Conservation (phyloP, 805 yeast species). For the Barnettozyma pratensis region DNA sequence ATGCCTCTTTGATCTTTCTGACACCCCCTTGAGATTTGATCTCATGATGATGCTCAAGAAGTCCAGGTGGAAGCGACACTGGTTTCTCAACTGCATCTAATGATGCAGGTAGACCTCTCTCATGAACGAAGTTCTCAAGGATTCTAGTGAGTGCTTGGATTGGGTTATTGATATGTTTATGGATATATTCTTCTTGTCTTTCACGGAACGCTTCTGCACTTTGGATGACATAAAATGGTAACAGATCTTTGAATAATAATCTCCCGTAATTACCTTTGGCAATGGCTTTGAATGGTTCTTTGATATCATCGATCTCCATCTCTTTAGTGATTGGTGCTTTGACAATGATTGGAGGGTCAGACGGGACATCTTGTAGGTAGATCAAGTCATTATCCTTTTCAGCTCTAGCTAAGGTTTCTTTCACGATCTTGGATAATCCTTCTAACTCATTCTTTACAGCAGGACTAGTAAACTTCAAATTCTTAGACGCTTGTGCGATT, state of each 20-base stretch:
- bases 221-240: conserved; percentile 65
- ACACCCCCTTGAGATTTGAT: conserved; percentile 51
- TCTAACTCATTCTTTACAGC: conserved; percentile 46
- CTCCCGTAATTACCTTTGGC: conserved; percentile 19
- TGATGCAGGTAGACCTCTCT: conserved; percentile 52
- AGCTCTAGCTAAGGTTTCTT: conserved; percentile 43
- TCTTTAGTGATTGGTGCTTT: conserved; percentile 56
- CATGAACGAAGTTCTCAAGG: conserved; percentile 39
- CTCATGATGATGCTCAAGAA: conserved; percentile 51
- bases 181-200: conserved; percentile 50
- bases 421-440: conserved; percentile 43
- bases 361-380: conserved; percentile 64
- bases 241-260: conserved; percentile 49
- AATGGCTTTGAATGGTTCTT: conserved; percentile 25
- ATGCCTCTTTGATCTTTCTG: conserved; percentile 33
- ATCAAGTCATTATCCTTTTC: conserved; percentile 81
- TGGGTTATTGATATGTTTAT: conserved; percentile 42
- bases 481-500: conserved; percentile 32
- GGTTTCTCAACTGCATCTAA: conserved; percentile 54
- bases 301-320: conserved; percentile 32
- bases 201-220: conserved; percentile 65
- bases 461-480: conserved; percentile 37
- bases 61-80: conserved; percentile 51
- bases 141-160: conserved; percentile 40
- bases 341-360: conserved; percentile 36